Evolutionary conservation across 305 asterid genomes (phyloP), one percentile per base, ranked within the genome.

Genomic region (Ilex paraguariensis): DNA sequence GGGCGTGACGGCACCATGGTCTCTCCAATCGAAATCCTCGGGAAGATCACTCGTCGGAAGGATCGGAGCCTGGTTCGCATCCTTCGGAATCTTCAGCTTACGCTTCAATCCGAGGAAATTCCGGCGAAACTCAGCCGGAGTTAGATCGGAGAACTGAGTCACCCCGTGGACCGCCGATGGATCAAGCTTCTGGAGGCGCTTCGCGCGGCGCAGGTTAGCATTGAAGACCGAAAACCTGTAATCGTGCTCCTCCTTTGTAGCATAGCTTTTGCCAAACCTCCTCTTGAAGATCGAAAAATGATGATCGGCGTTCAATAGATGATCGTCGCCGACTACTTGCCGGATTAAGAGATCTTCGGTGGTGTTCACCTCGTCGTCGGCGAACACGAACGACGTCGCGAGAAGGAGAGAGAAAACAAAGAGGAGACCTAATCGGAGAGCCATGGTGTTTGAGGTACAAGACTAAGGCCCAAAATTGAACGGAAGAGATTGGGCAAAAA

Each of bases 161-260:
- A 91, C 85, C 14, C 98, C 98, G 76, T 91, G 98, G n/a, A 70
- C 83, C 44, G 98, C 96, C 45, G 90, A 71, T 15, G 98, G 96
- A 61, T 91, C 97, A 42, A 86, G 84, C 77, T 66, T 73, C 90
- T 88, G 95, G 79, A 86, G 87, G 21, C 79, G 83, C 76, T 54
- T 53, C 5, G 96, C 95, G 16, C 84, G 87, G 82, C 79, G 95
- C 80, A 91, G 61, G 73, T 88, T 91, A 69, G 94, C 84, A 80
- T 88, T 83, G 63, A 91, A 91, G 57, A 91, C 88, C 46, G 81
- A 62, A 13, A 91, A 68, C 63, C 98, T 78, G 57, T 76, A 72
- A 59, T 84, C 83, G 72, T 91, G 92, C 77, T 91, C 98, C 77
- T 80, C 88, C 73, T 70, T 59, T 3, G 83, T 67, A 16, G 79